Base-by-base conservation (phyloP, 164 flowering plant genomes). In the Umbellularia californica region DNA sequence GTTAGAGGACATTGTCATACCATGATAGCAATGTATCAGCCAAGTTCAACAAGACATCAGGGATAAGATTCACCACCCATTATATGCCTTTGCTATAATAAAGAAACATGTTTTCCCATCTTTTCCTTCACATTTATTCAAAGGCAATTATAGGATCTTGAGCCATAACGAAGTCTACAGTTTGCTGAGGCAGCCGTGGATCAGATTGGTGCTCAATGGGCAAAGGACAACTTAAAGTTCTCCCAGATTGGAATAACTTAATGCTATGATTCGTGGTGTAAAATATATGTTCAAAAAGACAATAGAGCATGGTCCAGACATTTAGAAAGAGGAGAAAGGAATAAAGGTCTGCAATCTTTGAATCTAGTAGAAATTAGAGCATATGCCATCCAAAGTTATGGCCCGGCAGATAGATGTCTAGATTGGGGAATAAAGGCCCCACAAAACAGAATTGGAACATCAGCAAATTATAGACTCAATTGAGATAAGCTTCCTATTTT, bases 41-140 rank as follows among this genome's bases (percentile, higher is more conserved):
- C 14, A 33, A 72, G 22, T 30, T 58, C 23, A 72, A 58, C 12
- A 14, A 71, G 14, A 22, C 20, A 25, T 9, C 20, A 22, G 25
- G 63, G 74, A 72, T 72, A 60, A 72, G 74, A 72, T 72, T 72
- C 74, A 72, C 50, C 74, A 30, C 67, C 67, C 74, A 58, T 13
- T 58, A 35, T 28, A 60, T 20, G 41, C 25, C 24, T 33, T 11
- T 10, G n/a, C 35, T 69, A 35, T 69, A 10, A 2, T 19, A 19
- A 30, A 69, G 58, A 41, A 69, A 41, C 13, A 35, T 2, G 60
- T 3, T 55, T 55, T 55, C n/a, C 6, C 71, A 9, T 69, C 23
- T 23, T 41, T 41, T 55, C 12, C 14, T 62, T 24, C 33, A 9
- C 12, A 51, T 35, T 20, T 13, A 51, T 35, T 20, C 23, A 70